Base-by-base conservation (phyloP, 139 green algal genomes). In the Micractinium sp. region DNA sequence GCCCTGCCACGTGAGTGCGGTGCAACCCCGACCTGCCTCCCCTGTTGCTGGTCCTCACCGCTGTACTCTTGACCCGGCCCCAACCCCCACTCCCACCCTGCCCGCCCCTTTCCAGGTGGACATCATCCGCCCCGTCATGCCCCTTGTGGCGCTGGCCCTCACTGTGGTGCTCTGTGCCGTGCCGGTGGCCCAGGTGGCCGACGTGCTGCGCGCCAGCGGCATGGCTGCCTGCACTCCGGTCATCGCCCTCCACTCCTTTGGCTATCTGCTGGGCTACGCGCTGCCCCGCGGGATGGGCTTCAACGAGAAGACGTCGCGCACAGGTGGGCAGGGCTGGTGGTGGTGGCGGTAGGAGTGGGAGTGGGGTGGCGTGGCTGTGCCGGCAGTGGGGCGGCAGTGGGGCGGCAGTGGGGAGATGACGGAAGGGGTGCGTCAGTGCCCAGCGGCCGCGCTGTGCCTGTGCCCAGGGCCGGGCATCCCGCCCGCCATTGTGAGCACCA, bases 241-340 rank as follows among this genome's bases (percentile, higher is more conserved):
- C 56, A 74, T 79, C 25, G 81, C 95, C 63, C 90, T 98, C 77
- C 96, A 98, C 82, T 74, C 73, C 0, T 87, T 86, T 31, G 96
- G 92, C 13, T 97, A 97, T 82, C 39, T 88, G 38, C 74, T 96
- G 76, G 96, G 96, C 38, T 98, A 97, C 89, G 85, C 92, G 41
- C 87, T 97, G 27, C 94, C 90, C 38, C 92, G 88, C 29, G 23
- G 92, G 19, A 81, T 96, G 41, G 88, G 91, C 33, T 96, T 97
- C 79, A 90, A 91, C 36, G 92, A 95, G 69, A 93, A 93, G 85
- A 92, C 90, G 36, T 61, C 89, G 22, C 91, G 94, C 60, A 97
- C 95, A 19, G 92, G 82, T 87, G 61, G 29, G 81, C 2, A 18
- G 23, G 36, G 36, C 9, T 15, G 31, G 15, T 22, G 31, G 71